Base-by-base conservation (phyloP, 495 filamentous ascomycete species). In the Xylaria flabelliformis region DNA sequence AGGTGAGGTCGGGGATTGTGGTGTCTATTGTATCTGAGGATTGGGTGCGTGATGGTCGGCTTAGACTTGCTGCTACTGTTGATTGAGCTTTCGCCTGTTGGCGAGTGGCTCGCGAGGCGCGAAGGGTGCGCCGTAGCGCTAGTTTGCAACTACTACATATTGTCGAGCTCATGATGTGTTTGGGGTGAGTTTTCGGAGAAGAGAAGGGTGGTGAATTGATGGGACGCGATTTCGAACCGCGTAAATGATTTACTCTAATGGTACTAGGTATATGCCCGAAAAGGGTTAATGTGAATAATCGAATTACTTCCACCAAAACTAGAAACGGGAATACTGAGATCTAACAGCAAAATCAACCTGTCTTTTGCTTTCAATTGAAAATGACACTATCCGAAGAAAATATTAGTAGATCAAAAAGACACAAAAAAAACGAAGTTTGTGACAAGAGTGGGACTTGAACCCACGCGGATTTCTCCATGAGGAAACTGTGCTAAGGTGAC, bases 371-470 rank as follows among this genome's bases (percentile, higher is more conserved):
- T 32, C 0, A 46, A 64, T 13, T 1, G 9, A 41, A 42, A 63
- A 10, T 21, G 3, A 41, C 21, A 50, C 8, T 10, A 51, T 10
- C 8, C 9, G 17, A 29, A 2, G 12, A 5, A 24, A 58, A 8
- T n/a, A 50, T 39, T 1, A 12, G 2, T 1, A 12, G 2, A 39
- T 2, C 9, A 58, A 7, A 68, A 59, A 58, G 4, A 59, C 0
- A 69, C 2, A 34, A 44, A 69, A 58, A n/a, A 59, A 19, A 42
- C 2, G 10, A 24, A 4, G 19, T 4, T 24, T 1, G 6, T 81
- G 80, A 81, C 76, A 76, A 74, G 73, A 74, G 80, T 81, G 80
- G 79, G 79, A 82, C 77, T 82, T 77, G 80, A 81, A 82, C 80
- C 80, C 79, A 82, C 79, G 80, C 78, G 74, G 76, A 77, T 82